Evolutionary conservation across 305 asterid genomes (phyloP).

Genomic region (Fraxinus xanthoxyloides): DNA sequence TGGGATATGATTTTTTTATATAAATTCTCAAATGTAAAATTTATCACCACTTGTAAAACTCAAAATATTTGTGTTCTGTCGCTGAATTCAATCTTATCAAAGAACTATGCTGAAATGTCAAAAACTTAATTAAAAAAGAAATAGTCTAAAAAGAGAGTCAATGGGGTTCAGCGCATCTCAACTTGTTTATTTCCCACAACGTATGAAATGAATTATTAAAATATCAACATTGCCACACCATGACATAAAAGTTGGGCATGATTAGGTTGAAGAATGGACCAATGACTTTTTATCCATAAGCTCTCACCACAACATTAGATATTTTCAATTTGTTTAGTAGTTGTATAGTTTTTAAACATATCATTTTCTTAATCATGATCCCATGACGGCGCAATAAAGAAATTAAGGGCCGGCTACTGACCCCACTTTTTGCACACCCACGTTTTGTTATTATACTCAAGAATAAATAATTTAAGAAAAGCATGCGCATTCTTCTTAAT

Average conservation of each 20-base stretch:
- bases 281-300: neutral
- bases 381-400: slow-evolving; percentile 42
- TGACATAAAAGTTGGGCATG: slow-evolving; percentile 32
- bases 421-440: slow-evolving; percentile 43
- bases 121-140: too few species aligned
- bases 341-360: slow-evolving; percentile 22
- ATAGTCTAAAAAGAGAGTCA: neutral
- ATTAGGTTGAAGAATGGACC: slow-evolving; percentile 27
- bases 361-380: slow-evolving; percentile 33
- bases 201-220: neutral
- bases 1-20: too few species aligned
- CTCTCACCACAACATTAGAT: slow-evolving; percentile 22
- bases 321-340: slow-evolving; percentile 15
- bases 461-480: slow-evolving; percentile 7
- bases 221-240: slow-evolving; percentile 10
- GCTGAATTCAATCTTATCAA: too few species aligned
- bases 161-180: neutral
- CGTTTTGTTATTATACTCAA: neutral
- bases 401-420: slow-evolving; percentile 47
- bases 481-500: slow-evolving; percentile 26
- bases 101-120: too few species aligned
- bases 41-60: too few species aligned
- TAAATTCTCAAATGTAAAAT: too few species aligned
- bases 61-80: too few species aligned
- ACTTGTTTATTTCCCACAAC: neutral